Percentiles rank a stretch among this genome's conserved stretches.
phyloP scores from a whole-genome alignment of 306 rosid genomes.

The Quercus variabilis region DNA sequence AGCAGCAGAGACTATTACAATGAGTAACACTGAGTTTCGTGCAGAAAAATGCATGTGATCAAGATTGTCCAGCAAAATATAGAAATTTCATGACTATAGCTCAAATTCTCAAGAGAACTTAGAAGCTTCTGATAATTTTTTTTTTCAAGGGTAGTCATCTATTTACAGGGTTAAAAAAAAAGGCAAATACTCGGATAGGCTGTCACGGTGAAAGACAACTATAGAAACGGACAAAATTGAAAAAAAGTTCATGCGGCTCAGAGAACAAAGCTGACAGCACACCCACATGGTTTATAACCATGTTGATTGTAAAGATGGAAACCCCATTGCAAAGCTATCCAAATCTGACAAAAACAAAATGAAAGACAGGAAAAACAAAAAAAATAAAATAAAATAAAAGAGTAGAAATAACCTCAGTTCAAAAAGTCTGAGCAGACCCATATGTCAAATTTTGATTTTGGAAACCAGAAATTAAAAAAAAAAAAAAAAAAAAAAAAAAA shows the following conservation, averaged over 20 bases:
- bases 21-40: neutral
- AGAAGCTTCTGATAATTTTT: neutral
- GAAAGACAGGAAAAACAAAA: neutral
- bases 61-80: neutral
- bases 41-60: neutral
- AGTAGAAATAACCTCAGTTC: neutral
- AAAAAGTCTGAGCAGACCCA: neutral
- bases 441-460: too few species aligned
- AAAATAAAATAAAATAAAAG: accelerated
- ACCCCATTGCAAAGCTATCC: conserved; percentile 2
- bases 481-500: neutral
- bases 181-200: neutral
- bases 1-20: neutral
- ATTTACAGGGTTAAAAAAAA: neutral
- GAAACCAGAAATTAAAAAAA: too few species aligned
- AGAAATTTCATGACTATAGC: neutral
- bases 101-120: neutral
- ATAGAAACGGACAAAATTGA: neutral
- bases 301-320: neutral
- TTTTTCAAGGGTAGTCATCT: neutral
- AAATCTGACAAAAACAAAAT: neutral
- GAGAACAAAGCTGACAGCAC: neutral
- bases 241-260: neutral
- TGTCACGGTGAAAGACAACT: neutral
- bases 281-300: neutral